phyloP scores from a whole-genome alignment of 148 eudicot species.

The Persicaria maculosa region DNA sequence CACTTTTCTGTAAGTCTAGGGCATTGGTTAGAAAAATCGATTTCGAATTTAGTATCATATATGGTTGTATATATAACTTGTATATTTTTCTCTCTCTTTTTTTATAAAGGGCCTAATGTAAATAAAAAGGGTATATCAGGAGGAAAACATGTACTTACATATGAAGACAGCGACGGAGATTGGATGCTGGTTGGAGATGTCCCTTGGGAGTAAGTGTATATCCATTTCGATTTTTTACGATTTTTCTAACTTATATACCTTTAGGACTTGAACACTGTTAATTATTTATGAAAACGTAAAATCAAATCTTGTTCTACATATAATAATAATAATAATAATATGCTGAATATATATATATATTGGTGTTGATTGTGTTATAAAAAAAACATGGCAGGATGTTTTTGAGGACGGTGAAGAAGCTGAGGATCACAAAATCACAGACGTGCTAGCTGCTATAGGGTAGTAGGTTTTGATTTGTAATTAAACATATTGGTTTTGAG shows the following conservation, averaged over 20 bases:
- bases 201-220: constrained; percentile 20
- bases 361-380: background rate
- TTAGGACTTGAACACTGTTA: too few relatives aligned
- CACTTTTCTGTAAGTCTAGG: constrained; percentile 25
- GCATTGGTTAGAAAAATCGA: too few relatives aligned
- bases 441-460: constrained; percentile 1
- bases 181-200: constrained; percentile 39
- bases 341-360: background rate
- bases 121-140: background rate
- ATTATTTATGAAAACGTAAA: too few relatives aligned
- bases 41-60: too few relatives aligned
- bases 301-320: too few relatives aligned
- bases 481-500: too few relatives aligned
- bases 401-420: constrained; percentile 20
- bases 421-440: constrained; percentile 24
- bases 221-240: background rate
- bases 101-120: constrained; percentile 14
- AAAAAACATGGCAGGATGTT: constrained; percentile 21
- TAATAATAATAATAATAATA: too few relatives aligned
- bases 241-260: background rate
- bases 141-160: constrained; percentile 20
- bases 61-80: too few relatives aligned
- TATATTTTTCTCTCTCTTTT: background rate
- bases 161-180: constrained; percentile 35
- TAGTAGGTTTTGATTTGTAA: too few relatives aligned